Evolutionary conservation across 2,329 filamentous ascomycete species (phyloP).

Genomic region (Aureobasidium lini): DNA sequence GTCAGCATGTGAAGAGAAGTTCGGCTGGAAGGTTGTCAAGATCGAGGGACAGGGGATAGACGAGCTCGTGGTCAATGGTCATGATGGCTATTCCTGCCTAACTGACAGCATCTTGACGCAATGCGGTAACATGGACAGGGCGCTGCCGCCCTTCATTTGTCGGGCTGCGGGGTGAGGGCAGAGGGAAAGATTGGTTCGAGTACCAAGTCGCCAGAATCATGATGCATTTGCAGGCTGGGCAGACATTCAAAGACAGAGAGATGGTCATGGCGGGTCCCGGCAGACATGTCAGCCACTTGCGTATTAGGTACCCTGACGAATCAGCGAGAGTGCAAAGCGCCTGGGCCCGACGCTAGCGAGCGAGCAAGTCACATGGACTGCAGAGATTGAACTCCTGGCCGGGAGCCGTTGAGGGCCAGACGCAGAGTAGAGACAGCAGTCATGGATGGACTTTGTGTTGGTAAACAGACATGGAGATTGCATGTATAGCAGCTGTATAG

Average conservation of each 20-base stretch:
- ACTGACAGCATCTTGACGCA: conserved; percentile 3
- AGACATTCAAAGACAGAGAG: background rate
- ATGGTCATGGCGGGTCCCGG: conserved; percentile 9
- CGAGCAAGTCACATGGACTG: conserved; percentile 9
- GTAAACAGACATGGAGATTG: background rate
- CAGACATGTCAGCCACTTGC: conserved; percentile 14
- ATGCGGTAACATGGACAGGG: conserved; percentile 2
- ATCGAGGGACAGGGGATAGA: background rate
- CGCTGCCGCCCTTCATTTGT: background rate
- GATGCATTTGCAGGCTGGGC: conserved; percentile 9
- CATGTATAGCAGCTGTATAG: background rate
- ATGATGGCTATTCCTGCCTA: background rate
- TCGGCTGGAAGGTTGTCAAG: background rate
- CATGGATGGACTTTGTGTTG: background rate
- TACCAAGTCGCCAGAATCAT: background rate
- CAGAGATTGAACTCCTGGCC: conserved; percentile 11
- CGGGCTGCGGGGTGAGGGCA: conserved; percentile 2
- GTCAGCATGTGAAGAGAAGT: conserved; percentile 6
- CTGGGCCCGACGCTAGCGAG: conserved; percentile 12
- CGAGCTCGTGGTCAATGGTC: background rate
- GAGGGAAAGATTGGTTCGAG: background rate
- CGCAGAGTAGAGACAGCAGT: conserved; percentile 1
- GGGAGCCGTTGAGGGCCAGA: conserved; percentile 12
- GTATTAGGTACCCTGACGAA: background rate
- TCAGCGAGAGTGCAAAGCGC: conserved; percentile 7